Percentiles rank a stretch among this genome's conserved stretches.
Evolutionary conservation across 345 rosid genomes (phyloP).

Genomic region (Conringia planisiliqua): DNA sequence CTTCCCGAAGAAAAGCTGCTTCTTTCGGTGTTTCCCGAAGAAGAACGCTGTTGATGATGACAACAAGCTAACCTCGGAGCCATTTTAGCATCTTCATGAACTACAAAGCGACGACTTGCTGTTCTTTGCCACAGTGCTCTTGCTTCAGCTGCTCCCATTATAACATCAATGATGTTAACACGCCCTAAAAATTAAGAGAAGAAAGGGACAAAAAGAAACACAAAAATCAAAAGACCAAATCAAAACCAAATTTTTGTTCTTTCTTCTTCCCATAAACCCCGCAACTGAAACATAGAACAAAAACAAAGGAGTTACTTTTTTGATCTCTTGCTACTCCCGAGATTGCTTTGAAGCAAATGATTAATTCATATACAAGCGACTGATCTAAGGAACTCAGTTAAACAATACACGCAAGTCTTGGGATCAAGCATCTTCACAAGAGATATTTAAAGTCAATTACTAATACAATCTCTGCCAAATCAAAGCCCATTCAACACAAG

Average conservation of each 20-base stretch:
- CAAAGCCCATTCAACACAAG: background rate
- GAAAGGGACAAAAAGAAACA: background rate
- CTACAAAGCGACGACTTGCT: conserved; percentile 70
- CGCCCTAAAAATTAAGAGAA: background rate
- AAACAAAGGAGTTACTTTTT: background rate
- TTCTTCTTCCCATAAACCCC: background rate
- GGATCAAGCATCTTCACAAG: conserved; percentile 12
- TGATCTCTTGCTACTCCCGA: conserved; percentile 5
- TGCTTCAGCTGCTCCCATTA: conserved; percentile 92
- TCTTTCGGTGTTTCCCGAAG: conserved; percentile 43
- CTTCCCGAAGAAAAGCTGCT: conserved; percentile 44
- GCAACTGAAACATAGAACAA: background rate
- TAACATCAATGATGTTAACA: conserved; percentile 17
- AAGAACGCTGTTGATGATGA: conserved; percentile 40
- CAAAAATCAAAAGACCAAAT: background rate
- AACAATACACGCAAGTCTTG: conserved; percentile 27
- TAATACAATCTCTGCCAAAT: background rate
- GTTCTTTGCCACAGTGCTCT: conserved; percentile 88
- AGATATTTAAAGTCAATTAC: background rate
- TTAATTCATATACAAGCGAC: conserved; percentile 15
- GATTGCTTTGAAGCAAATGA: conserved; percentile 33
- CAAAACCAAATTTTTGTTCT: background rate
- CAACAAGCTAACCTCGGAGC: conserved; percentile 94
- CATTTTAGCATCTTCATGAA: conserved; percentile 88
- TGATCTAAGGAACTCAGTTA: background rate